Base-by-base conservation (phyloP, 2,329 filamentous ascomycete species). In the Colletotrichum musicola region DNA sequence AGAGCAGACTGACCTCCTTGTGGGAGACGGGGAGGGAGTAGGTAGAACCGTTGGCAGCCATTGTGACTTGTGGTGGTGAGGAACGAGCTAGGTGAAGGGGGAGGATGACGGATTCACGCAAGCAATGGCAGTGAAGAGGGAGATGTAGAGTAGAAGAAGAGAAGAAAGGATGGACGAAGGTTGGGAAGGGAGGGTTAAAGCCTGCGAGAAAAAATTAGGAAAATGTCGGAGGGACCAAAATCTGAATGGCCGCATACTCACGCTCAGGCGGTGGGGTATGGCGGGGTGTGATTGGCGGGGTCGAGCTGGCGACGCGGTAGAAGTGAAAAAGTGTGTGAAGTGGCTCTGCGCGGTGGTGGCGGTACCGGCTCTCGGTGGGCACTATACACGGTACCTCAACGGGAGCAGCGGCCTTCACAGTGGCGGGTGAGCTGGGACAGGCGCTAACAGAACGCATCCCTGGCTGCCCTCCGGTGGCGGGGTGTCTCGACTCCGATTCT, bases 11-110 rank as follows among this genome's bases (percentile, higher is more conserved):
- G 73, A 87, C 85, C 79, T 86, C 82, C 80, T 86, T 87, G 83
- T 88, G 86, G 75, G 83, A 76, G 76, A 83, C 79, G 62, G 85
- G 82, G 75, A 88, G 82, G 73, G 86, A 83, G 79, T 88, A 88
- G 71, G 83, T 81, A 69, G 82, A 76, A 74, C 78, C 79, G 72
- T 74, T 75, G 71, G 79, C 70, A 75, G 81, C 76, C 82, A 84
- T 84, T 77, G 72, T 78, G 74, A 72, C 35, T 46, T 63, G 54
- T 59, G 64, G 40, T 71, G 35, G 53, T 57, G 62, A 51, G 49
- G 27, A 38, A 62, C 42, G 25, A 49, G 55, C 46, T 63, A 46
- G 30, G 49, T 35, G 38, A 18, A 49, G 40, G 49, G 53, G 38
- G 56, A 56, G 25, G 25, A 64, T 7, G n/a, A 38, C 6, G 53